Percentiles rank a stretch among this genome's conserved stretches.
phyloP scores from a whole-genome alignment of 176 grass and related monocot genomes.

The Luzula sylvatica region DNA sequence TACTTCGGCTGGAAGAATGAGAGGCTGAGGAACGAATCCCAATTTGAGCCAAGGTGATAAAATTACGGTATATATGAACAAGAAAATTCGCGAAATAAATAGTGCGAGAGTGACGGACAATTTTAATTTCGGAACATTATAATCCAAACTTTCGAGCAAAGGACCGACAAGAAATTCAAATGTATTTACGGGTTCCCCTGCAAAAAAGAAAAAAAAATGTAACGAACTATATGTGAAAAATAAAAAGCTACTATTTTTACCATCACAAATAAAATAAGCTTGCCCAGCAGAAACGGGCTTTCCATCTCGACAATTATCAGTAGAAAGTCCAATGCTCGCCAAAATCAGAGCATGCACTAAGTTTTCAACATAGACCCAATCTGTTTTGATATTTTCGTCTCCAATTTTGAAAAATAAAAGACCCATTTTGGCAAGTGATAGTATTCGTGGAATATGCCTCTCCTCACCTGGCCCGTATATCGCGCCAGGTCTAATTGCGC shows the following conservation, averaged over 20 bases:
- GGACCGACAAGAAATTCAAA: conserved; percentile 70
- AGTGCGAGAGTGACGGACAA: conserved; percentile 42
- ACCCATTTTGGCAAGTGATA: conserved; percentile 85
- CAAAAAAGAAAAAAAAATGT: conserved; percentile 7
- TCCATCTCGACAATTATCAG: conserved; percentile 60
- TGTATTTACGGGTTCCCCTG: conserved; percentile 72
- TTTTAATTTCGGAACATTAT: conserved; percentile 36
- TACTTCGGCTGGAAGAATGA: conserved; percentile 88
- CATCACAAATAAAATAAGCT: conserved; percentile 90
- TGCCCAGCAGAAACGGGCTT: conserved; percentile 64
- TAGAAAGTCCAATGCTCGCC: conserved; percentile 71
- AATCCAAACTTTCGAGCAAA: conserved; percentile 75
- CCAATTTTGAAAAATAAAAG: conserved; percentile 70
- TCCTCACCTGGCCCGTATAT: conserved; percentile 93
- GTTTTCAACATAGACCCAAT: conserved; percentile 92
- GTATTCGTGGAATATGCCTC: conserved; percentile 74
- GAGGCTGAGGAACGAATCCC: conserved; percentile 67
- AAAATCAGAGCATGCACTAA: conserved; percentile 87
- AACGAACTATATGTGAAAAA: background rate
- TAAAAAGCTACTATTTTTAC: conserved; percentile 35
- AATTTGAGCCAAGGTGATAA: conserved; percentile 65
- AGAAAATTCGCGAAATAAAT: conserved; percentile 48
- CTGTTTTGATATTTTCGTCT: conserved; percentile 58
- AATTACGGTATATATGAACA: conserved; percentile 39
- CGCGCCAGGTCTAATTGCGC: conserved; percentile 76